These are phyloP conservation scores for Colletotrichum gloeosporioides DNA, from an alignment of 2,329 filamentous ascomycete species.

Conservation along the genomic window DNA sequence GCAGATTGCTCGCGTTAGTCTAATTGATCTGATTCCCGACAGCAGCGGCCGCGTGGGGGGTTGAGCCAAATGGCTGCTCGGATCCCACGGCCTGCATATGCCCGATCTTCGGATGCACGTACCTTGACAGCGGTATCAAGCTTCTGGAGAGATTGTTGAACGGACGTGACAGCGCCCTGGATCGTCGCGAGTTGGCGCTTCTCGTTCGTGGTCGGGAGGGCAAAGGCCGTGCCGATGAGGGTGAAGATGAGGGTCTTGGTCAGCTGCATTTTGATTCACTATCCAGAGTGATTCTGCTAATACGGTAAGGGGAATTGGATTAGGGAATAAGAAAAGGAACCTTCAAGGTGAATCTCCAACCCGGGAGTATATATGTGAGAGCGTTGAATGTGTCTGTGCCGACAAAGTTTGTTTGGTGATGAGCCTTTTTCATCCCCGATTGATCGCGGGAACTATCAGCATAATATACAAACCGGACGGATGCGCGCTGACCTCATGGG, in stretches of 20 bases:
- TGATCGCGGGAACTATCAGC: not conserved
- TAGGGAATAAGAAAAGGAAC: not conserved
- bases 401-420: not conserved
- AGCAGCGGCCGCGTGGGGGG: not conserved
- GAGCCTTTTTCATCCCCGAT: not conserved
- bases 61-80: not conserved
- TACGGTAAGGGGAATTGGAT: not conserved
- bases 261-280: conserved; percentile 20
- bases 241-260: conserved; percentile 17
- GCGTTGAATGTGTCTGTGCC: conserved; percentile 3
- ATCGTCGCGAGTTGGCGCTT: conserved; percentile 56
- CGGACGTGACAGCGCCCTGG: conserved; percentile 63
- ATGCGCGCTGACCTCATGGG: not conserved
- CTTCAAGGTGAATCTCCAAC: not conserved
- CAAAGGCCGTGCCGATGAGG: conserved; percentile 14
- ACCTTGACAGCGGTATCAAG: conserved; percentile 33
- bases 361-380: conserved; percentile 10
- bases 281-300: conserved; percentile 12
- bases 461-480: conserved; percentile 8
- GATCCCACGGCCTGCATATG: not conserved
- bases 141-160: conserved; percentile 64
- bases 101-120: not conserved
- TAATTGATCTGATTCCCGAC: not conserved
- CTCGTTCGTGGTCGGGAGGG: not conserved
- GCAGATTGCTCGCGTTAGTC: not conserved